These are phyloP conservation scores for Schizopora paradoxa DNA, from an alignment of 1,284 basidiomycete species.

Conservation along the genomic window DNA sequence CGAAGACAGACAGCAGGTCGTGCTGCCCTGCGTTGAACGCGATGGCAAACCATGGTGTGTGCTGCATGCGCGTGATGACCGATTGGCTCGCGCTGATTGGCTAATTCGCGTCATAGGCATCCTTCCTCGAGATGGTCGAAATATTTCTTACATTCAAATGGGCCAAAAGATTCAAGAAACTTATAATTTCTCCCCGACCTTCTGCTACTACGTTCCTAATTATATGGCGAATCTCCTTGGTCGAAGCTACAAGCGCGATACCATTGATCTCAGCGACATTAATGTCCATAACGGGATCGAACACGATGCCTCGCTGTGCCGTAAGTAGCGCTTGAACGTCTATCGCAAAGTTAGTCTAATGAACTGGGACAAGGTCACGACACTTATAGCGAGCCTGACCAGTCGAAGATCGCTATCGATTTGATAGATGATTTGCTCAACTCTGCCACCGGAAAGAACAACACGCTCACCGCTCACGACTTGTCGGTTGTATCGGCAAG, in stretches of 20 bases:
- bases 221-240: constrained; percentile 52
- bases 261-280: constrained; percentile 59
- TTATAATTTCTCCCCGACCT: constrained; percentile 65
- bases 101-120: too few species aligned
- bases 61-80: too few species aligned
- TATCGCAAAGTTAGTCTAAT: not conserved
- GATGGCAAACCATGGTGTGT: constrained; percentile 68
- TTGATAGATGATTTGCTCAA: constrained; percentile 55
- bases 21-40: constrained; percentile 70
- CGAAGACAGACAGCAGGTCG: constrained; percentile 58
- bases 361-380: constrained; percentile 48
- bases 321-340: constrained; percentile 36
- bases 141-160: constrained; percentile 61
- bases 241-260: constrained; percentile 50
- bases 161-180: constrained; percentile 40
- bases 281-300: constrained; percentile 73
- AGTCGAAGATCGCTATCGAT: constrained; percentile 42
- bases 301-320: constrained; percentile 67
- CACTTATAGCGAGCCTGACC: constrained; percentile 41
- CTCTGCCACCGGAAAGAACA: constrained; percentile 53
- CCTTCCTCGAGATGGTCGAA: constrained; percentile 57
- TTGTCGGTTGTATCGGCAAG: constrained; percentile 50
- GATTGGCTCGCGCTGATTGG: too few species aligned
- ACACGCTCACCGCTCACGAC: constrained; percentile 49
- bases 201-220: constrained; percentile 59